These are phyloP conservation scores for Leucoagaricus sp. DNA, from an alignment of 1,284 basidiomycete species.

Conservation along the genomic window DNA sequence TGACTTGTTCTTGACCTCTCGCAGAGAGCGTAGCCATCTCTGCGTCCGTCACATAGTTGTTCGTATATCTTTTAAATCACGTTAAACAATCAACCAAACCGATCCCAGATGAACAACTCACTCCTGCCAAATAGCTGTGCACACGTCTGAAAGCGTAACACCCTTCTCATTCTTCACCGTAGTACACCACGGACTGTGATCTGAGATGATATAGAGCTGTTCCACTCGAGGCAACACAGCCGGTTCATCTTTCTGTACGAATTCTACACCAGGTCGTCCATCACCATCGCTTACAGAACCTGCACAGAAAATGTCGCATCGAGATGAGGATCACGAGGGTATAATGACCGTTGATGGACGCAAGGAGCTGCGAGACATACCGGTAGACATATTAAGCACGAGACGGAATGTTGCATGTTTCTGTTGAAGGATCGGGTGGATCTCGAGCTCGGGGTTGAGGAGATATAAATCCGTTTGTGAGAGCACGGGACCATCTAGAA, in stretches of 20 bases:
- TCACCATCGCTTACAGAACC: constrained; percentile 47
- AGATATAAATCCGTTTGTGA: constrained; percentile 76
- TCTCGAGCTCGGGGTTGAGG: constrained; percentile 61
- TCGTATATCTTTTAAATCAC: constrained; percentile 74
- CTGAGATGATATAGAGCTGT: constrained; percentile 73
- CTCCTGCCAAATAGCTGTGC: constrained; percentile 69
- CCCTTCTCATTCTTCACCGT: constrained; percentile 70
- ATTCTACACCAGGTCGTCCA: constrained; percentile 35
- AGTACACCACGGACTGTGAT: constrained; percentile 77
- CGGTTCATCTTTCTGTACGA: constrained; percentile 70
- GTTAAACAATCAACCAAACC: background rate
- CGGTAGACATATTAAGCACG: constrained; percentile 69
- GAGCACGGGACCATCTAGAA: constrained; percentile 73
- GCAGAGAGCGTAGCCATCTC: constrained; percentile 63
- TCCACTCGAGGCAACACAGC: constrained; percentile 78
- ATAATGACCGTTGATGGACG: background rate
- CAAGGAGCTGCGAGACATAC: constrained; percentile 34
- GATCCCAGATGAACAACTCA: constrained; percentile 35
- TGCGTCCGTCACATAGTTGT: constrained; percentile 62
- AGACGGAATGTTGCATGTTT: constrained; percentile 55
- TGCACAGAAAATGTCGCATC: background rate
- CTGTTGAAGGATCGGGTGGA: constrained; percentile 70
- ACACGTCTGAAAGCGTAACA: constrained; percentile 73
- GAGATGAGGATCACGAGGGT: background rate
- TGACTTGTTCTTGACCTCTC: constrained; percentile 69